Conservation (phyloP, 495 filamentous ascomycete species). For the Geoglossum glabrum region DNA sequence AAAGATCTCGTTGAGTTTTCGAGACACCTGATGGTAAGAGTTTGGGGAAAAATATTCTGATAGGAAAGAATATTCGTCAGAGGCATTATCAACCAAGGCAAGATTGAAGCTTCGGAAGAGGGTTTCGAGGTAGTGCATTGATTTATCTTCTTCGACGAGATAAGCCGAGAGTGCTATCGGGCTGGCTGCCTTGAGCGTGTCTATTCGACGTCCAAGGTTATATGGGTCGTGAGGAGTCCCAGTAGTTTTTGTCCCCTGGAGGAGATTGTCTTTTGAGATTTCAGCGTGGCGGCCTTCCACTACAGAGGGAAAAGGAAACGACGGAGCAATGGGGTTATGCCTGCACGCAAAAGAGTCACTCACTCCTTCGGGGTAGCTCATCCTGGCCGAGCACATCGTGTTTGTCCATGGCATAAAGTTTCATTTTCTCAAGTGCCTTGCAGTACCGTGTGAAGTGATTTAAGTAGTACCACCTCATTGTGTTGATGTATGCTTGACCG, state of each 20-base stretch:
- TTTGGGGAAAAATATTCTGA: slow-evolving; percentile 64
- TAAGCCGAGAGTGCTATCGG: slow-evolving; percentile 59
- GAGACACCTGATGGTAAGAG: slow-evolving; percentile 35
- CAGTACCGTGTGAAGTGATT: slow-evolving; percentile 83
- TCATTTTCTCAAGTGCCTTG: slow-evolving; percentile 63
- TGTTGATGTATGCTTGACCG: slow-evolving; percentile 86
- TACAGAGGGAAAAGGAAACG: slow-evolving; percentile 10
- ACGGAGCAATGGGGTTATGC: neutral
- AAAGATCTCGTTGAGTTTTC: slow-evolving; percentile 64
- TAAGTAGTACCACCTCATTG: slow-evolving; percentile 95
- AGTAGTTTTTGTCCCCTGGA: slow-evolving; percentile 21
- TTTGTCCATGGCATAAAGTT: slow-evolving; percentile 62
- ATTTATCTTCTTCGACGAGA: slow-evolving; percentile 70
- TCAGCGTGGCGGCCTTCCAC: neutral
- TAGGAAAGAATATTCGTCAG: slow-evolving; percentile 88
- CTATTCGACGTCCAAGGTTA: slow-evolving; percentile 63
- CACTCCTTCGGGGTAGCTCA: slow-evolving; percentile 39
- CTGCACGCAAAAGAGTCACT: slow-evolving; percentile 16
- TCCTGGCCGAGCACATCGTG: slow-evolving; percentile 70
- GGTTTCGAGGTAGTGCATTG: slow-evolving; percentile 67
- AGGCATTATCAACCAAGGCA: slow-evolving; percentile 79
- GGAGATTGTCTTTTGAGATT: slow-evolving; percentile 8
- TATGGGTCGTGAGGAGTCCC: slow-evolving; percentile 67
- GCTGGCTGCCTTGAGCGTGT: slow-evolving; percentile 50
- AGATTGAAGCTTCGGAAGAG: slow-evolving; percentile 89